phyloP scores from a whole-genome alignment of 2,329 filamentous ascomycete species.

The Nigrograna mackinnonii region DNA sequence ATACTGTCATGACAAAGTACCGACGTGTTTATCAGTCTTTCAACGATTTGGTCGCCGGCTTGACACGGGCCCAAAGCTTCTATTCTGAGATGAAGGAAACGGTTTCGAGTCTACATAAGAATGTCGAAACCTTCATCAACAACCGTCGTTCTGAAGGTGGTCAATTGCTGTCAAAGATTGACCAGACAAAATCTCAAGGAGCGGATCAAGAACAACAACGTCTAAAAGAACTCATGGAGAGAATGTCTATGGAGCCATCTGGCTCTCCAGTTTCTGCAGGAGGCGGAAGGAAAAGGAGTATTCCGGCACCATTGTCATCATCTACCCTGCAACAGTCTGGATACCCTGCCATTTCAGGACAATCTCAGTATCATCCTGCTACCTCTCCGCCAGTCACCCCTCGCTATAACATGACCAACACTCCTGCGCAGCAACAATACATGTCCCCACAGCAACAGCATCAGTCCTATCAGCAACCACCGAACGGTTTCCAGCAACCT shows the following conservation, averaged over 20 bases:
- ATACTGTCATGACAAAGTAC: conserved; percentile 81
- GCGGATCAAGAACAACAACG: conserved; percentile 87
- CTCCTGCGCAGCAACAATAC: conserved; percentile 30
- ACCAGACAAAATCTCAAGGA: conserved; percentile 71
- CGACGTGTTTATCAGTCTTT: conserved; percentile 92
- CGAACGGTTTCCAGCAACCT: conserved; percentile 29
- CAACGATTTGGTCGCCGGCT: conserved; percentile 81
- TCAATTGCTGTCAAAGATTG: conserved; percentile 85
- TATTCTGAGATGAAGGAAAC: conserved; percentile 96
- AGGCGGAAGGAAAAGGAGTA: conserved; percentile 31
- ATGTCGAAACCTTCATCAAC: conserved; percentile 95
- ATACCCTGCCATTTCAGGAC: conserved; percentile 33
- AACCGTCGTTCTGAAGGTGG: conserved; percentile 91
- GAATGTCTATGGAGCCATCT: conserved; percentile 78
- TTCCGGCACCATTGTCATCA: conserved; percentile 45
- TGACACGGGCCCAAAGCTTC: conserved; percentile 88
- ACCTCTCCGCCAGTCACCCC: conserved; percentile 52
- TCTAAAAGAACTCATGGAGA: conserved; percentile 87
- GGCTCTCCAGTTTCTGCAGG: conserved; percentile 35
- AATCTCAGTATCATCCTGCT: conserved; percentile 56
- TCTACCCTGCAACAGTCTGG: conserved; percentile 18
- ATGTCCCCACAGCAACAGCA: conserved; percentile 31
- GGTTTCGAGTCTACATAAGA: conserved; percentile 88
- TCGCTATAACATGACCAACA: conserved; percentile 44
- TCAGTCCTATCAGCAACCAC: conserved; percentile 19